Conservation (phyloP, 306 rosid species). For the Castanopsis chinensis region DNA sequence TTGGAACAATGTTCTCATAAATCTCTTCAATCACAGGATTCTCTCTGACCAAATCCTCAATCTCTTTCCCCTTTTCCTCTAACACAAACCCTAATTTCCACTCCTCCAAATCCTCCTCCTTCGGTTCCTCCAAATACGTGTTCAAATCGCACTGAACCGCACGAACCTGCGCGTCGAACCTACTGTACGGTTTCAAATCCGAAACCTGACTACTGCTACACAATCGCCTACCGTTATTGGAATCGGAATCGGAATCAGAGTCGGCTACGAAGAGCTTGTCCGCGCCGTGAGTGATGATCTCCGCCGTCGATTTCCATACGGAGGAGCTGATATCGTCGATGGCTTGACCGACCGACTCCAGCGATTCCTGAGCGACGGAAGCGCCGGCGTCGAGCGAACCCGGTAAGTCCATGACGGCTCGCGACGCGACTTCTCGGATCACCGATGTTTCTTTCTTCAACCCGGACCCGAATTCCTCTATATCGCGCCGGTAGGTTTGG, state of each 20-base stretch:
- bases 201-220: conserved; percentile 37
- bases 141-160: conserved; percentile 63
- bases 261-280: conserved; percentile 48
- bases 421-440: conserved; percentile 87
- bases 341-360: conserved; percentile 91
- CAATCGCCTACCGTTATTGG: conserved; percentile 22
- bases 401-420: conserved; percentile 85
- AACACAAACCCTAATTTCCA: conserved; percentile 75
- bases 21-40: conserved; percentile 51
- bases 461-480: conserved; percentile 80
- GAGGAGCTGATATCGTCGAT: conserved; percentile 86
- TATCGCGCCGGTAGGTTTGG: conserved; percentile 72
- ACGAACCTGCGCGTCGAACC: conserved; percentile 67
- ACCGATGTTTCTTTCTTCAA: conserved; percentile 67
- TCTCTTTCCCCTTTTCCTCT: conserved; percentile 59
- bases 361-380: conserved; percentile 90
- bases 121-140: conserved; percentile 71
- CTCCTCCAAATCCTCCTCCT: conserved; percentile 48
- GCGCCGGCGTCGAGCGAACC: conserved; percentile 75
- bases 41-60: conserved; percentile 52
- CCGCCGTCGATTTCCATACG: conserved; percentile 89
- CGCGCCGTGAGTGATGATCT: conserved; percentile 79
- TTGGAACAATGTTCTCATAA: conserved; percentile 59
- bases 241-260: conserved; percentile 59
- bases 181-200: conserved; percentile 64